Evolutionary conservation across 1,284 basidiomycete genomes (phyloP).

Genomic region (Irpex sp.): DNA sequence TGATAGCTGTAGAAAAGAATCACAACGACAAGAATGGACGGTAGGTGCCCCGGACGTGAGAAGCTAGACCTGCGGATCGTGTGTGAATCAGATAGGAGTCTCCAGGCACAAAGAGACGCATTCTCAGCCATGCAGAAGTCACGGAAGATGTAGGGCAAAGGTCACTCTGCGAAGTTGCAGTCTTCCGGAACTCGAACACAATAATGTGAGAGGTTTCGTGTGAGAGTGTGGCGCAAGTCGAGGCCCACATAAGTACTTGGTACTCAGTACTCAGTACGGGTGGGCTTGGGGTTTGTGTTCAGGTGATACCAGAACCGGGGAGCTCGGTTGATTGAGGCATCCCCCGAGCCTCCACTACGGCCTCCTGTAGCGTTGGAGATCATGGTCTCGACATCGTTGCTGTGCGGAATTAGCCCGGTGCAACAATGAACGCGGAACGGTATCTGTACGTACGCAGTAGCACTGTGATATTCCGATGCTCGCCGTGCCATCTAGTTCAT

Average conservation of each 20-base stretch:
- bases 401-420: not conserved
- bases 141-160: not conserved
- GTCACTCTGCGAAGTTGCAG: not conserved
- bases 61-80: not conserved
- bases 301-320: not conserved
- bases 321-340: not conserved
- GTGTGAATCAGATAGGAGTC: slow-evolving; percentile 1
- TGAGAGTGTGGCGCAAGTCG: not conserved
- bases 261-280: not conserved
- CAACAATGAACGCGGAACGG: not conserved
- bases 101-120: not conserved
- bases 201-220: not conserved
- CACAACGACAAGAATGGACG: too few species aligned
- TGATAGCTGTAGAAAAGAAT: too few species aligned
- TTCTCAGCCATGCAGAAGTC: not conserved
- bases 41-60: not conserved
- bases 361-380: not conserved
- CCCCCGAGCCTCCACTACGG: not conserved
- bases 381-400: slow-evolving; percentile 1
- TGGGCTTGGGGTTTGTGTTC: not conserved
- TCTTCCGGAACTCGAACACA: not conserved
- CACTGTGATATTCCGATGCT: not conserved
- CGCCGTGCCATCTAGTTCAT: not conserved
- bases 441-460: not conserved
- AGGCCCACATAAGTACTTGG: not conserved